These are phyloP conservation scores for Porpolomopsis calyptriformis DNA, from an alignment of 768 basidiomycete species.

Conservation along the genomic window DNA sequence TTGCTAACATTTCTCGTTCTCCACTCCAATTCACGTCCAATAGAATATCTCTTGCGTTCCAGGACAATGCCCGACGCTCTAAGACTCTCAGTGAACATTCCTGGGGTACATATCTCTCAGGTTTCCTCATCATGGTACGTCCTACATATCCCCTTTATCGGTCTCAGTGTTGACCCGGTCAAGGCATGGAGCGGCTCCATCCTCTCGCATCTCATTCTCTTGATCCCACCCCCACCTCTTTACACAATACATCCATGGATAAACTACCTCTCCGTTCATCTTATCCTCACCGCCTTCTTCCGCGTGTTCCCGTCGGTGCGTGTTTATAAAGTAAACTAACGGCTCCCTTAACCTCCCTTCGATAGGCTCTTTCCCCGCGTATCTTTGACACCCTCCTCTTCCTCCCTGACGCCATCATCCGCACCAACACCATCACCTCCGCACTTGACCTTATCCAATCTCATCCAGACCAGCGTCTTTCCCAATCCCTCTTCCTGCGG, in stretches of 20 bases:
- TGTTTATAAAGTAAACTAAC: constrained; percentile 3
- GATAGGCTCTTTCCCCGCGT: constrained; percentile 22
- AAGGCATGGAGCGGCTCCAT: constrained; percentile 42
- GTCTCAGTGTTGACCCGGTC: background rate
- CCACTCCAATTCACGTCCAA: background rate
- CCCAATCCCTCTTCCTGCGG: constrained; percentile 33
- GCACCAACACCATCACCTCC: constrained; percentile 30
- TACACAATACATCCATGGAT: constrained; percentile 35
- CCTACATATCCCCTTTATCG: background rate
- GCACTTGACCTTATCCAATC: constrained; percentile 26
- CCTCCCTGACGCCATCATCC: constrained; percentile 40
- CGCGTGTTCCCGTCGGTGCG: constrained; percentile 28
- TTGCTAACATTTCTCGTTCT: background rate
- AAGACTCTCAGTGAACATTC: constrained; percentile 17
- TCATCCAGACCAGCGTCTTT: constrained; percentile 24
- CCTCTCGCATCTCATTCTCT: constrained; percentile 32
- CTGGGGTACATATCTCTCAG: constrained; percentile 35
- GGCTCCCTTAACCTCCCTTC: background rate
- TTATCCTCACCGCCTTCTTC: constrained; percentile 34
- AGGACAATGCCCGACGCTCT: constrained; percentile 27
- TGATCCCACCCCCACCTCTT: constrained; percentile 35
- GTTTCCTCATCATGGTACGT: constrained; percentile 38
- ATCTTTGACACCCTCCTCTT: constrained; percentile 35
- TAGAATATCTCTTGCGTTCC: constrained; percentile 35
- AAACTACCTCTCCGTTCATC: constrained; percentile 38